Base-by-base conservation (phyloP, 2,329 filamentous ascomycete genomes). In the Tolypocladium pustulatum region DNA sequence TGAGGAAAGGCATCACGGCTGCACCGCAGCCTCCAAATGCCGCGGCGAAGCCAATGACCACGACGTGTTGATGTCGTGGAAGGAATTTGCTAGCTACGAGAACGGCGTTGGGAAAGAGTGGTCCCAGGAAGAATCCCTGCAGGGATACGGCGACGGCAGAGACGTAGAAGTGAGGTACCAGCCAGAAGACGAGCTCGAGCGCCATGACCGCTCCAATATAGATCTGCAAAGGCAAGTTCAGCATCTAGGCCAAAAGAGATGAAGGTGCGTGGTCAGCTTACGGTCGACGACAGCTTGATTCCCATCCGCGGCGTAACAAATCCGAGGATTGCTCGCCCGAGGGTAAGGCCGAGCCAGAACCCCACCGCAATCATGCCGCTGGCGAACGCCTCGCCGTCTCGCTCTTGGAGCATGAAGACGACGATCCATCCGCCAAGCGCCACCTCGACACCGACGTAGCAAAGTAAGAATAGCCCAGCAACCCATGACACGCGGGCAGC, bases 301-400 rank as follows among this genome's bases (percentile, higher is more conserved):
- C 90, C 90, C 22, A 90, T 75, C 2, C 80, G 76, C 2, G 86
- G 85, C 1, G 90, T 95, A 4, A 92, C 76, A 64, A 95, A 94
- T 0, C 89, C 89, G 20, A 95, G 72, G 0, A 86, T 69, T 3
- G 94, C 75, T 1, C 91, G 78, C 0, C 91, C 90, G 0, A 90
- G 71, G 0, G 90, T 92, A 62, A 95, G 79, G 0, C 90, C 91
- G 51, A 90, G 80, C 91, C 91, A 96, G 73, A 93, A 95, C 0
- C 89, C 86, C 0, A 89, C 93, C 0, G 85, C 86, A 0, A 84
- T 85, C 74, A 94, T 83, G 3, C 90, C 90, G 38, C 87, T 86
- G 2, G 85, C 79, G 66, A 94, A 93, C 0, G 84, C 76, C 30
- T 77, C 80, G 4, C 86, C 89, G 41, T 86, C 71, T 17, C 91